These are phyloP conservation scores for Mortierella sp. DNA, from an alignment of 371 early-diverging fungal genomes.

Conservation along the genomic window DNA sequence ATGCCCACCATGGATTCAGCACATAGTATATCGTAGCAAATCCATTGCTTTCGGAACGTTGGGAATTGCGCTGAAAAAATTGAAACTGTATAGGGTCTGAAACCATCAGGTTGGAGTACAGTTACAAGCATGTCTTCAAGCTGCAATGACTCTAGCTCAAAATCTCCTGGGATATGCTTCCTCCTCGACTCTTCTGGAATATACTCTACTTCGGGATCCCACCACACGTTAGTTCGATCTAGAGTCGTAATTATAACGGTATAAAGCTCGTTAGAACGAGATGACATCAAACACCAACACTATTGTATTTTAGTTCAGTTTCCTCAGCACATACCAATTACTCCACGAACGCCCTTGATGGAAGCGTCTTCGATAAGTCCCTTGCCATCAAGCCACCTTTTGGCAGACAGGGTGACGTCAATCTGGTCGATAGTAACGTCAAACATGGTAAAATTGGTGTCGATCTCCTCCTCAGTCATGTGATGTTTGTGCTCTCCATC, in stretches of 20 bases:
- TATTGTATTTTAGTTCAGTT: not conserved
- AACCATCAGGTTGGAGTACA: slow-evolving; percentile 82
- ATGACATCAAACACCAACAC: not conserved
- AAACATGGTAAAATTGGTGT: slow-evolving; percentile 88
- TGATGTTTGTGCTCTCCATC: not conserved
- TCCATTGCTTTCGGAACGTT: slow-evolving; percentile 90
- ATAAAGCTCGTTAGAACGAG: too few species aligned
- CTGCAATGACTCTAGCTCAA: slow-evolving; percentile 81
- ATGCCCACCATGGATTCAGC: slow-evolving; percentile 93
- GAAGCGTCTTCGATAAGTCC: slow-evolving; percentile 88
- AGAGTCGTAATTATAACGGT: too few species aligned
- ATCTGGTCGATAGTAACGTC: slow-evolving; percentile 86
- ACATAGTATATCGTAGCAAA: slow-evolving; percentile 91
- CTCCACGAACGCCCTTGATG: slow-evolving; percentile 91
- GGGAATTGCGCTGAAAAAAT: slow-evolving; percentile 90
- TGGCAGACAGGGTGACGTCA: slow-evolving; percentile 88
- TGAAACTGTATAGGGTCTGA: slow-evolving; percentile 90
- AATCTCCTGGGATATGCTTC: slow-evolving; percentile 82
- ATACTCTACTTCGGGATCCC: slow-evolving; percentile 79
- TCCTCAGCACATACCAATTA: slow-evolving; percentile 62
- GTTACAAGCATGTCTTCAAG: slow-evolving; percentile 84
- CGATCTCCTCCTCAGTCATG: slow-evolving; percentile 57
- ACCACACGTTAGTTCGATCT: slow-evolving; percentile 88
- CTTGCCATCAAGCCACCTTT: slow-evolving; percentile 93
- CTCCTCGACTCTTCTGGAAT: slow-evolving; percentile 72